phyloP scores from a whole-genome alignment of 2,329 filamentous ascomycete species.

The Sarocladiaceae sp. region DNA sequence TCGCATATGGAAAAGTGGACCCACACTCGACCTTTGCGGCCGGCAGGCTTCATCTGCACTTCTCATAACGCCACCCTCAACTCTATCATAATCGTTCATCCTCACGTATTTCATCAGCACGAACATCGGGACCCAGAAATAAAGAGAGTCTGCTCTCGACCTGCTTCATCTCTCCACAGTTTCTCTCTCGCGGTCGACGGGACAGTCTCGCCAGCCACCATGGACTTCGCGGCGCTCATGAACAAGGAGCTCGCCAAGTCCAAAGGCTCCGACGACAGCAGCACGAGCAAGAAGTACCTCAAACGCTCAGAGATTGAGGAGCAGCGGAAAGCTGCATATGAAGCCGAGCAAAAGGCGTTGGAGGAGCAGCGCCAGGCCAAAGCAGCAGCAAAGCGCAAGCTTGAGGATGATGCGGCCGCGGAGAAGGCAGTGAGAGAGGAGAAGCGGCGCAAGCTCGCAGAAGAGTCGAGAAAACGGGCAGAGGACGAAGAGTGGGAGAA shows the following conservation, averaged over 20 bases:
- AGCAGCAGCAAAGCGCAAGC: slow-evolving; percentile 73
- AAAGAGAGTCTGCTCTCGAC: too few relatives aligned
- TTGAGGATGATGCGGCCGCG: slow-evolving; percentile 75
- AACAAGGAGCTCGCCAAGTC: slow-evolving; percentile 84
- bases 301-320: slow-evolving; percentile 84
- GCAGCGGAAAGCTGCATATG: slow-evolving; percentile 71
- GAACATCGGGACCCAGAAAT: too few relatives aligned
- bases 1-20: too few relatives aligned
- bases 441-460: slow-evolving; percentile 73
- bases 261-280: slow-evolving; percentile 43
- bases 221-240: slow-evolving; percentile 97
- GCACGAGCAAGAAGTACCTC: slow-evolving; percentile 70
- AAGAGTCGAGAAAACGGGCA: slow-evolving; percentile 64
- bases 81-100: too few relatives aligned
- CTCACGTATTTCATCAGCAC: too few relatives aligned
- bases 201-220: slow-evolving; percentile 33
- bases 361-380: slow-evolving; percentile 66
- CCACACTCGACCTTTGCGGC: too few relatives aligned
- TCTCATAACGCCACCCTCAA: too few relatives aligned
- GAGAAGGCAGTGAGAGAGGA: slow-evolving; percentile 67
- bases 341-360: slow-evolving; percentile 69
- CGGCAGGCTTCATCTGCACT: too few relatives aligned
- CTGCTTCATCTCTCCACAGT: too few relatives aligned
- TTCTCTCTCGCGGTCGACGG: too few relatives aligned
- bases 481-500: slow-evolving; percentile 69